phyloP scores from a whole-genome alignment of 305 asterid genomes.

The Coffea humblotiana region DNA sequence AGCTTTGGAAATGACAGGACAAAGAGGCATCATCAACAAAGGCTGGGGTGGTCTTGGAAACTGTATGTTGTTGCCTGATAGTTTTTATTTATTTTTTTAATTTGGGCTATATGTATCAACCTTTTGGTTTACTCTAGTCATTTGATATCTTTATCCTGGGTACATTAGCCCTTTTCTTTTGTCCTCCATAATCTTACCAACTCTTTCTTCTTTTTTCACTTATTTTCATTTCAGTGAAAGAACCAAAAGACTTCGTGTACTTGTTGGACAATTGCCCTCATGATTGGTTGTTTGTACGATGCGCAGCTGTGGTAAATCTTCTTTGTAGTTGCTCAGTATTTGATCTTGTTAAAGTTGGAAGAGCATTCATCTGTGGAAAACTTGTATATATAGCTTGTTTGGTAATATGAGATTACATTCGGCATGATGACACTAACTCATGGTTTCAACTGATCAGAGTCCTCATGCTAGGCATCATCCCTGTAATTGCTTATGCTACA shows the following conservation, averaged over 20 bases:
- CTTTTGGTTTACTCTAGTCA: not conserved
- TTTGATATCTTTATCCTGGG: not conserved
- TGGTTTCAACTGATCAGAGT: not conserved
- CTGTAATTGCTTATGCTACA: not conserved
- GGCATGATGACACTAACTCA: not conserved
- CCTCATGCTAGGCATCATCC: not conserved
- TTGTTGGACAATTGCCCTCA: conserved; percentile 87
- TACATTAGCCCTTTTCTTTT: not conserved
- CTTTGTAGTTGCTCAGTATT: conserved; percentile 10
- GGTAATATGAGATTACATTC: not conserved
- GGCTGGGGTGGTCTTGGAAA: conserved; percentile 98
- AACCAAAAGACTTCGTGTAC: conserved; percentile 70
- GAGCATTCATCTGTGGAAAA: too few species aligned
- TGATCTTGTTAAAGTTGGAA: not conserved
- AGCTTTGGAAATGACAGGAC: conserved; percentile 80
- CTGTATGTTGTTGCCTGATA: conserved; percentile 38
- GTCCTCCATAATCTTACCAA: not conserved
- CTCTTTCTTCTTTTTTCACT: not conserved
- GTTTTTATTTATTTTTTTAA: not conserved
- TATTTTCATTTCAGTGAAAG: conserved; percentile 50
- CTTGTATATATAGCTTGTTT: too few species aligned
- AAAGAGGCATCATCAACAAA: conserved; percentile 90
- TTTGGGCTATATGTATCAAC: not conserved
- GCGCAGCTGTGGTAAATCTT: conserved; percentile 76
- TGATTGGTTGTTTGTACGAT: conserved; percentile 85